Conservation (phyloP, 1,284 basidiomycete species). For the Microbotryum silenes-acaulis region DNA sequence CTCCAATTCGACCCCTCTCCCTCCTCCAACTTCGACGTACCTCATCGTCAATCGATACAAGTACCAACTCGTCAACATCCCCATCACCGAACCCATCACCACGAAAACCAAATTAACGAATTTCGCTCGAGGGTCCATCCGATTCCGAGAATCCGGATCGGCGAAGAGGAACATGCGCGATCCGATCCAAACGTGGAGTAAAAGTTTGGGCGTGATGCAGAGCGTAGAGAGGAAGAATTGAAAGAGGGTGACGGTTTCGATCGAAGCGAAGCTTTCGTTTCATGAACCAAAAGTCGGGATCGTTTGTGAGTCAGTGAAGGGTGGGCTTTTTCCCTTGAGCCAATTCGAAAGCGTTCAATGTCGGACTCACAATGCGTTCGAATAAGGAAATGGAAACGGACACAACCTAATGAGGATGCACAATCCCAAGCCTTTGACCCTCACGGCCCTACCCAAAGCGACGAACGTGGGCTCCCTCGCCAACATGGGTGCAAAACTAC, state of each 20-base stretch:
- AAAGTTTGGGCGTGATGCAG: constrained; percentile 56
- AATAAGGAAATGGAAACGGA: constrained; percentile 62
- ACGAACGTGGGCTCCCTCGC: constrained; percentile 20
- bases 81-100: constrained; percentile 52
- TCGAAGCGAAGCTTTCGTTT: constrained; percentile 45
- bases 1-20: background rate
- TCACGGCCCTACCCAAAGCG: constrained; percentile 49
- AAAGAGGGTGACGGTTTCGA: constrained; percentile 60
- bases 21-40: constrained; percentile 15
- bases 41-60: constrained; percentile 37
- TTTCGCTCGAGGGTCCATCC: constrained; percentile 67
- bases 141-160: constrained; percentile 60
- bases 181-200: constrained; percentile 67
- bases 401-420: constrained; percentile 66
- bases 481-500: constrained; percentile 22
- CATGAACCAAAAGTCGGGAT: background rate
- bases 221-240: constrained; percentile 63
- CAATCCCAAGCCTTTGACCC: constrained; percentile 57
- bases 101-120: constrained; percentile 53
- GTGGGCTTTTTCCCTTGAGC: too few species aligned
- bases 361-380: constrained; percentile 51
- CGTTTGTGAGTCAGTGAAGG: background rate
- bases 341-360: too few species aligned
- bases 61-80: constrained; percentile 57
- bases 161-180: constrained; percentile 64